A percentile compares a stretch with the other conserved stretches of the same genome.
Conservation (phyloP, 2,329 filamentous ascomycete species). For the Diplocarpon rosae region DNA sequence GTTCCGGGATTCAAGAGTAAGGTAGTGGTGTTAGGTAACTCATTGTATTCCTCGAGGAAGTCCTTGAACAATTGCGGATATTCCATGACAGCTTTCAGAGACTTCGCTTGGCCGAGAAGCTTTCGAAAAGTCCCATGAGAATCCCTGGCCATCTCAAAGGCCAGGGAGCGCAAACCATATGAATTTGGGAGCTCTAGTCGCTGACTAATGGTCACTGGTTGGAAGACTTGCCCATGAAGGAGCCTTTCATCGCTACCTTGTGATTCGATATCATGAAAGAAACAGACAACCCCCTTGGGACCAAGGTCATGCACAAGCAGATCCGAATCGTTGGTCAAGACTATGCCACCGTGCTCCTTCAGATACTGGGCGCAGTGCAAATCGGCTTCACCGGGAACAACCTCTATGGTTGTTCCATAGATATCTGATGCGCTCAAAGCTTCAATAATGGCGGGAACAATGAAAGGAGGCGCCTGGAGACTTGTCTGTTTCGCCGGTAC, state of each 20-base stretch:
- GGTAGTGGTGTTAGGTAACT: background rate
- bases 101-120: slow-evolving; percentile 17
- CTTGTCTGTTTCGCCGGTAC: slow-evolving; percentile 19
- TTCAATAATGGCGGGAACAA: slow-evolving; percentile 69
- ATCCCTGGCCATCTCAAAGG: slow-evolving; percentile 26
- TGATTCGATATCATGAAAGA: slow-evolving; percentile 50
- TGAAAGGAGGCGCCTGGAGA: slow-evolving; percentile 46
- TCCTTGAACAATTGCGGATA: slow-evolving; percentile 14
- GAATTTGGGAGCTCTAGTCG: slow-evolving; percentile 32
- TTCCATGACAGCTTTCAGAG: slow-evolving; percentile 11
- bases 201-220: slow-evolving; percentile 33
- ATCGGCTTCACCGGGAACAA: slow-evolving; percentile 82
- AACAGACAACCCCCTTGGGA: slow-evolving; percentile 46
- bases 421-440: slow-evolving; percentile 39
- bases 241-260: slow-evolving; percentile 1
- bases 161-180: slow-evolving; percentile 30
- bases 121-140: slow-evolving; percentile 18
- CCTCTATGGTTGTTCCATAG: slow-evolving; percentile 35
- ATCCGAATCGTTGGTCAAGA: slow-evolving; percentile 82
- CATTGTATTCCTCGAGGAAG: slow-evolving; percentile 21
- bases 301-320: slow-evolving; percentile 66
- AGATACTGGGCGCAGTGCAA: slow-evolving; percentile 61
- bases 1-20: background rate
- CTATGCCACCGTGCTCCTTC: slow-evolving; percentile 38
- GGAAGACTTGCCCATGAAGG: slow-evolving; percentile 26